Percentiles rank a stretch among this genome's conserved stretches.
Conservation (phyloP, 2,329 filamentous ascomycete genomes). For the Sphaerostilbella broomeana region DNA sequence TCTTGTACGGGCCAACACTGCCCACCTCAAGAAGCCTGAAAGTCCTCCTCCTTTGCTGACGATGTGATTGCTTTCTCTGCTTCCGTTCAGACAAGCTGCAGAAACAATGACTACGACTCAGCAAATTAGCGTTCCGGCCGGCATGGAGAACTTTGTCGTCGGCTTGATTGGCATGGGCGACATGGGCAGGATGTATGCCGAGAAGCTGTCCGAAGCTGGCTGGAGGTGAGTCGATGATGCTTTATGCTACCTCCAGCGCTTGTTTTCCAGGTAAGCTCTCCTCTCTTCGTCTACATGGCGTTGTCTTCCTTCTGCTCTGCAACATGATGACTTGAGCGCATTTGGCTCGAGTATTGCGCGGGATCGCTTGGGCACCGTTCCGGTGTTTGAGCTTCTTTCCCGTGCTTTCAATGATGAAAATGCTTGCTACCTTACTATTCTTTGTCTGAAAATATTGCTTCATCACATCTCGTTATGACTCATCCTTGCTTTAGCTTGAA, state of each 20-base stretch:
- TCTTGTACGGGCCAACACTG: no score
- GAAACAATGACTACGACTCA: slow-evolving; percentile 25
- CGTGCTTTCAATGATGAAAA: slow-evolving; percentile 94
- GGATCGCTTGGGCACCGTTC: slow-evolving; percentile 62
- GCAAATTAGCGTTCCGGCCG: slow-evolving; percentile 24
- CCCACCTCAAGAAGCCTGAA: not conserved
- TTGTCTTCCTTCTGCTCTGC: slow-evolving; percentile 23
- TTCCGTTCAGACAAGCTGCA: slow-evolving; percentile 20
- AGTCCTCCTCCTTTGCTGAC: slow-evolving; percentile 9
- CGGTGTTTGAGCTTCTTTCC: slow-evolving; percentile 55
- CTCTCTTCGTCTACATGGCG: slow-evolving; percentile 8
- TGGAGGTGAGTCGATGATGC: slow-evolving; percentile 68
- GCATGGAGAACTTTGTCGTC: slow-evolving; percentile 66
- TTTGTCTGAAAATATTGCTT: slow-evolving; percentile 66
- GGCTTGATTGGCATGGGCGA: slow-evolving; percentile 99
- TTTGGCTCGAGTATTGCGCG: slow-evolving; percentile 98
- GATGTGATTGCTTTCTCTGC: slow-evolving; percentile 23
- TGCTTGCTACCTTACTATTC: slow-evolving; percentile 87
- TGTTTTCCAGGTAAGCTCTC: slow-evolving; percentile 12
- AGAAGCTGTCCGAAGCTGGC: slow-evolving; percentile 78
- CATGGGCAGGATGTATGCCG: slow-evolving; percentile 98
- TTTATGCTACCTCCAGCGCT: not conserved
- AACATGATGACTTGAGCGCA: slow-evolving; percentile 99
- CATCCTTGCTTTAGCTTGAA: not conserved
- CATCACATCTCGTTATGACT: not conserved